Conservation (phyloP, 805 yeast species). For the Wickerhamomyces strasburgensis region DNA sequence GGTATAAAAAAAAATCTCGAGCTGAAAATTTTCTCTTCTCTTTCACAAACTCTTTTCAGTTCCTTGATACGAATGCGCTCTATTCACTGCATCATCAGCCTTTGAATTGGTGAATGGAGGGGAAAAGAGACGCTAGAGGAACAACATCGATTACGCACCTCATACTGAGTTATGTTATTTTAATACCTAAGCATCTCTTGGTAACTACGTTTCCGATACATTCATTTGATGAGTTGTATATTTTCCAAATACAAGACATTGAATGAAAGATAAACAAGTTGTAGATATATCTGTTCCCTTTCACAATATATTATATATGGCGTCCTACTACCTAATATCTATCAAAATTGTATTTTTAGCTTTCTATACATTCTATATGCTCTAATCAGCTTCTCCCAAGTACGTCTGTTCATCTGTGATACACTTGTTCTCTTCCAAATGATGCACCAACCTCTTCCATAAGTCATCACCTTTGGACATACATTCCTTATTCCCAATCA, state of each 20-base stretch:
- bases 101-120: slow-evolving; percentile 37
- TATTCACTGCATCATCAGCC: slow-evolving; percentile 39
- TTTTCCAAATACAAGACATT: no score
- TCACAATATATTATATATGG: no score
- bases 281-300: no score
- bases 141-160: slow-evolving; percentile 32
- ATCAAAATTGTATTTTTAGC: no score
- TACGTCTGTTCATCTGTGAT: slow-evolving; percentile 2
- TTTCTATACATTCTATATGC: not conserved
- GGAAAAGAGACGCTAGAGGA: slow-evolving; percentile 39
- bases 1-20: slow-evolving; percentile 7
- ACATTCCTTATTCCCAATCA: slow-evolving; percentile 56
- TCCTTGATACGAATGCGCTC: slow-evolving; percentile 39
- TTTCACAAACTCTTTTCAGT: slow-evolving; percentile 10
- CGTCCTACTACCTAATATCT: no score
- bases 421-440: slow-evolving; percentile 29
- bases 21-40: not conserved
- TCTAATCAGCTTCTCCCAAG: not conserved
- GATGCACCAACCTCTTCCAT: slow-evolving; percentile 47
- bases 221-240: slow-evolving; percentile 40
- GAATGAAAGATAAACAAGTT: no score
- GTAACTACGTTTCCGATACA: slow-evolving; percentile 39
- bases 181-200: slow-evolving; percentile 22
- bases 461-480: slow-evolving; percentile 39
- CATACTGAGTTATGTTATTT: slow-evolving; percentile 28